Conservation (phyloP, 2,329 filamentous ascomycete species). For the Clarireedia sp. region DNA sequence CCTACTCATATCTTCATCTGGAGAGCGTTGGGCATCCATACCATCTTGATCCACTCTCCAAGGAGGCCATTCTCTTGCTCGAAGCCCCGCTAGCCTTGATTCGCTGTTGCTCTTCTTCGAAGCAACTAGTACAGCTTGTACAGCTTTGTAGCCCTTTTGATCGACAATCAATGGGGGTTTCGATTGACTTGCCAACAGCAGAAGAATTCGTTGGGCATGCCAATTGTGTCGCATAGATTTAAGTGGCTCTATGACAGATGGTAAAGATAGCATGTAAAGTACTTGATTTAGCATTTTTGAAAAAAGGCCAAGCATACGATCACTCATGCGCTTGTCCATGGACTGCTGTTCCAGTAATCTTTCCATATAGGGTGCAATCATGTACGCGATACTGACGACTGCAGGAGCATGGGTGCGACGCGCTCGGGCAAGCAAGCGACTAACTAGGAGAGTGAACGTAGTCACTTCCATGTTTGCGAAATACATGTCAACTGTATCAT, state of each 20-base stretch:
- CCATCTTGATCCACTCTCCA: conserved; percentile 51
- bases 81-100: conserved; percentile 38
- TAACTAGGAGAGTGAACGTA: conserved; percentile 4
- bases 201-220: conserved; percentile 47
- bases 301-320: conserved; percentile 11
- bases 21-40: conserved; percentile 46
- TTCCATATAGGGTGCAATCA: conserved; percentile 19
- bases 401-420: conserved; percentile 25
- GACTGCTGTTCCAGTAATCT: conserved; percentile 4
- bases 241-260: conserved; percentile 30
- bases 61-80: conserved; percentile 51
- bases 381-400: conserved; percentile 20
- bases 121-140: conserved; percentile 45
- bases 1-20: conserved; percentile 46
- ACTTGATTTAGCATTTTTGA: conserved; percentile 36
- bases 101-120: conserved; percentile 46
- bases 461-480: conserved; percentile 1
- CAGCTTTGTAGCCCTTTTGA: conserved; percentile 44
- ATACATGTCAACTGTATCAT: background rate
- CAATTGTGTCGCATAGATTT: conserved; percentile 42
- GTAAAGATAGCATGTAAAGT: conserved; percentile 32
- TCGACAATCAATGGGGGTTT: conserved; percentile 44
- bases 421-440: conserved; percentile 23
- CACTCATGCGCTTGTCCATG: conserved; percentile 5
- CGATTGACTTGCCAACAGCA: conserved; percentile 43